Evolutionary conservation across 2,329 filamentous ascomycete genomes (phyloP).

Genomic region (Camptophora hylomeconis): DNA sequence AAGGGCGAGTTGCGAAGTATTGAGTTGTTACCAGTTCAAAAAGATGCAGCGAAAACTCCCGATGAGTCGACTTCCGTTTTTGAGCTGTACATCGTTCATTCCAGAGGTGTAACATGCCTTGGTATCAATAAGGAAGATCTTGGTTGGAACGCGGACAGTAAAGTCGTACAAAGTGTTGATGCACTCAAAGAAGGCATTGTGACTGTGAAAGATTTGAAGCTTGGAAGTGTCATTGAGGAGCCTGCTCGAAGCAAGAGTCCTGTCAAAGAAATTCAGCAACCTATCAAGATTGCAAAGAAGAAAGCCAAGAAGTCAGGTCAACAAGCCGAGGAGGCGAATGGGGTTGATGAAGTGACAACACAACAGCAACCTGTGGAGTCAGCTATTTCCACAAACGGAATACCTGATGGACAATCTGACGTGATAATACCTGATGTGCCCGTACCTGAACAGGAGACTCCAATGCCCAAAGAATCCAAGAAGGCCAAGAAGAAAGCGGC

Average conservation of each 20-base stretch:
- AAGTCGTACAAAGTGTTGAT: constrained; percentile 64
- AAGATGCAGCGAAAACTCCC: constrained; percentile 36
- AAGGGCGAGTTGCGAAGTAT: constrained; percentile 80
- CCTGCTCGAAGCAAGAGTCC: constrained; percentile 26
- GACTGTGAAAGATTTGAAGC: constrained; percentile 56
- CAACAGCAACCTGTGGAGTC: no score
- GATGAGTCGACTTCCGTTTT: constrained; percentile 65
- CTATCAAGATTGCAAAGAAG: constrained; percentile 27
- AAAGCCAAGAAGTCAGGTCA: constrained; percentile 26
- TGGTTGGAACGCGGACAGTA: constrained; percentile 83
- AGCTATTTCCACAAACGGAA: neutral
- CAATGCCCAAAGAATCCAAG: constrained; percentile 12
- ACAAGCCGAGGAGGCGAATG: constrained; percentile 5
- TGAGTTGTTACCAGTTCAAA: constrained; percentile 65
- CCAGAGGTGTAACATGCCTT: constrained; percentile 85
- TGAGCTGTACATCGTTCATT: constrained; percentile 95
- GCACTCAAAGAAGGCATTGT: constrained; percentile 63
- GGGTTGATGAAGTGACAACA: no score
- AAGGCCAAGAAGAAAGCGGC: constrained; percentile 18
- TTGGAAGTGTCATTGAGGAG: constrained; percentile 25
- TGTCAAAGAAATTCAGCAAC: constrained; percentile 20
- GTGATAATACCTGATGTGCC: no score
- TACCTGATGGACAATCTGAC: neutral
- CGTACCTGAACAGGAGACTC: no score
- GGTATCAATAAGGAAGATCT: constrained; percentile 78